Evolutionary conservation across 2,329 filamentous ascomycete genomes (phyloP).

Genomic region (Beauveria australis): DNA sequence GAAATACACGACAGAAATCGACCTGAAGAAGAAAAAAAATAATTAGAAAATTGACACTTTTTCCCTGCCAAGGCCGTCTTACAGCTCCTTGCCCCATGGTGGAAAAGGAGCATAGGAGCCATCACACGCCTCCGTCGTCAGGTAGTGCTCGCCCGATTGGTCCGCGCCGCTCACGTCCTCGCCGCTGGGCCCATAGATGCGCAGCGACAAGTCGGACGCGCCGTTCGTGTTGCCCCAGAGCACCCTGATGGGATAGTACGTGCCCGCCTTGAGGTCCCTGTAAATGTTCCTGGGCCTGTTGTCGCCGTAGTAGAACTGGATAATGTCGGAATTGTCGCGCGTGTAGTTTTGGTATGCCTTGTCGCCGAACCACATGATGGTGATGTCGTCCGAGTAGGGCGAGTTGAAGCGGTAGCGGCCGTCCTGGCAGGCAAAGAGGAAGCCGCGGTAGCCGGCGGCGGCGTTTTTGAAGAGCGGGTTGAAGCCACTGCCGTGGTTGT

Average conservation of each 20-base stretch:
- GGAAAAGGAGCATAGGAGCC: slow-evolving; percentile 7
- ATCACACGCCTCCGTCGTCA: slow-evolving; percentile 13
- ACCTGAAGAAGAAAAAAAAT: not conserved
- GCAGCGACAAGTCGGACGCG: slow-evolving; percentile 7
- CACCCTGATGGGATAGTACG: slow-evolving; percentile 12
- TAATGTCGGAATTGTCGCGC: slow-evolving; percentile 11
- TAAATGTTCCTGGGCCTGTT: slow-evolving; percentile 1
- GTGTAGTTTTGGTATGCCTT: slow-evolving; percentile 4
- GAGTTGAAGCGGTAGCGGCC: slow-evolving; percentile 11
- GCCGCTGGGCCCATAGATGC: slow-evolving; percentile 11
- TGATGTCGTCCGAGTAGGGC: slow-evolving; percentile 12
- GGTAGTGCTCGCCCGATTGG: not conserved
- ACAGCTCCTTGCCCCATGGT: not conserved
- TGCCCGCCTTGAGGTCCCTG: slow-evolving; percentile 5
- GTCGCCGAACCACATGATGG: slow-evolving; percentile 11
- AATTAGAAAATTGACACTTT: not conserved
- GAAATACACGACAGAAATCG: not conserved
- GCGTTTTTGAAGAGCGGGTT: slow-evolving; percentile 8
- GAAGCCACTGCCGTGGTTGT: not conserved
- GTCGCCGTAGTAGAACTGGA: slow-evolving; percentile 10
- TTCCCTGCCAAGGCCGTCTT: not conserved
- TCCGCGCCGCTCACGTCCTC: slow-evolving; percentile 1
- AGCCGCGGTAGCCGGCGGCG: slow-evolving; percentile 9
- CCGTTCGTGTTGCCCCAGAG: slow-evolving; percentile 11
- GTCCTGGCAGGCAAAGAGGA: slow-evolving; percentile 11